These are phyloP conservation scores for Vanrija humicola DNA, from an alignment of 1,284 basidiomycete species.

Conservation along the genomic window DNA sequence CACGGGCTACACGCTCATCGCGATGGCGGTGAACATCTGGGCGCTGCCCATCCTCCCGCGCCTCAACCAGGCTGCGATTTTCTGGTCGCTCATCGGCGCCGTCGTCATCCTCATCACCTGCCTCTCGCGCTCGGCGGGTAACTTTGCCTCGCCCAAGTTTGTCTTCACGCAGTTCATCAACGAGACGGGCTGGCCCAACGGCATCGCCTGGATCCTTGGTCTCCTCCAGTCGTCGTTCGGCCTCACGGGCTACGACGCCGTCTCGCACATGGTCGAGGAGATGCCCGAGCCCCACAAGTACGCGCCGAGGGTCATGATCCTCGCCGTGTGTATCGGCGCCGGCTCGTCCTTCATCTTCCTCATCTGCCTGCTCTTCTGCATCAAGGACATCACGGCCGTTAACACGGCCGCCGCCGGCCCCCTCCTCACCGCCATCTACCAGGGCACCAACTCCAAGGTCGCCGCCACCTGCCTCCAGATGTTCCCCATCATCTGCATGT, in stretches of 20 bases:
- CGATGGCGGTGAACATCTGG: slow-evolving; percentile 39
- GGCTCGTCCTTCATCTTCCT: slow-evolving; percentile 60
- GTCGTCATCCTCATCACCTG: slow-evolving; percentile 49
- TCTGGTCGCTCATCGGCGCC: slow-evolving; percentile 34
- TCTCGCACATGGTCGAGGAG: slow-evolving; percentile 41
- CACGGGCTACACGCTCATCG: slow-evolving; percentile 31
- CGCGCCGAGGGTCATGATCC: slow-evolving; percentile 52
- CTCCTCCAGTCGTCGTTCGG: slow-evolving; percentile 49
- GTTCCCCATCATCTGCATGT: slow-evolving; percentile 50
- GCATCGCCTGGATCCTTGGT: slow-evolving; percentile 51
- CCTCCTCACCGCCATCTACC: slow-evolving; percentile 63
- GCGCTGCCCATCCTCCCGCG: slow-evolving; percentile 34
- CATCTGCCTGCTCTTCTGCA: slow-evolving; percentile 64
- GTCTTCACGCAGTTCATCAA: slow-evolving; percentile 51
- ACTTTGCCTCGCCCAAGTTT: slow-evolving; percentile 47
- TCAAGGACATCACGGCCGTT: slow-evolving; percentile 58
- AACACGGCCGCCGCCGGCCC: slow-evolving; percentile 59
- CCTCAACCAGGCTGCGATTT: slow-evolving; percentile 43
- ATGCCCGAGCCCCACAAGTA: slow-evolving; percentile 43
- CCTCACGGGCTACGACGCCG: slow-evolving; percentile 38
- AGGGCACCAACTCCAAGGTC: slow-evolving; percentile 58
- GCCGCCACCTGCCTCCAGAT: slow-evolving; percentile 59
- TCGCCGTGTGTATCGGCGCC: slow-evolving; percentile 62
- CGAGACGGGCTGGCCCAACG: slow-evolving; percentile 51
- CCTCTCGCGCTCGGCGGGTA: slow-evolving; percentile 37